Base-by-base conservation (phyloP, 805 yeast species). In the Ogataea thermomethanolica region DNA sequence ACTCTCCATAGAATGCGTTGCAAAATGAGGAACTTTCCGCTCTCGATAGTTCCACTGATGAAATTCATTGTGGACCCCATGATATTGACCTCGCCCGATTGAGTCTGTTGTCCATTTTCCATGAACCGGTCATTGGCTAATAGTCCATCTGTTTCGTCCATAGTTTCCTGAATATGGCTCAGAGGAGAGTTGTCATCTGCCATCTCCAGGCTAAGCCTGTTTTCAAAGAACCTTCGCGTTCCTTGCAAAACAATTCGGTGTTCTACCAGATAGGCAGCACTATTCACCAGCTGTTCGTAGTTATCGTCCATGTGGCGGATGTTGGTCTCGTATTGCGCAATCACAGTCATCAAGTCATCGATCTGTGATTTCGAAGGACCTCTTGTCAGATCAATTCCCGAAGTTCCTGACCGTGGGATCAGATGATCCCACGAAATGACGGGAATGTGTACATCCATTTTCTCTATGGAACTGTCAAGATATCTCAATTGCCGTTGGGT, bases 1-100 rank as follows among this genome's bases (percentile, higher is more conserved):
- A 88, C 78, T 65, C 99, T 78, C 95, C 96, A 93, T 36, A 89
- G 66, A 34, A 93, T 88, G 52, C 80, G 84, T 58, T 89, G 93
- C 45, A 93, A 67, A 1, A 83, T 71, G 17, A 75, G 74, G 25
- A 86, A 76, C 56, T 82, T 84, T 9, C 71, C 76, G 47, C 90
- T 73, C 38, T 76, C 76, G 26, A 93, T 81, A 3, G 93, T 87
- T 32, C 98, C 99, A 17, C 89, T 75, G 29, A 85, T 77, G 46
- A 81, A 78, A 36, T 55, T 63, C 69, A 65, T 65, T 1, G 66
- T 51, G 6, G 69, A 53, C 8, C 66, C 65, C 46, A 62, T 44
- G 22, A 60, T 56, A 37, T 59, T 61, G 37, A 63, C 27, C 33
- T 60, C 64, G 41, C 64, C 69, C 31, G 64, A 58, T 13, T 45